Evolutionary conservation across 371 early-diverging fungal species (phyloP), one percentile per base, ranked within the genome.

Genomic region (Lichtheimia ramosa): DNA sequence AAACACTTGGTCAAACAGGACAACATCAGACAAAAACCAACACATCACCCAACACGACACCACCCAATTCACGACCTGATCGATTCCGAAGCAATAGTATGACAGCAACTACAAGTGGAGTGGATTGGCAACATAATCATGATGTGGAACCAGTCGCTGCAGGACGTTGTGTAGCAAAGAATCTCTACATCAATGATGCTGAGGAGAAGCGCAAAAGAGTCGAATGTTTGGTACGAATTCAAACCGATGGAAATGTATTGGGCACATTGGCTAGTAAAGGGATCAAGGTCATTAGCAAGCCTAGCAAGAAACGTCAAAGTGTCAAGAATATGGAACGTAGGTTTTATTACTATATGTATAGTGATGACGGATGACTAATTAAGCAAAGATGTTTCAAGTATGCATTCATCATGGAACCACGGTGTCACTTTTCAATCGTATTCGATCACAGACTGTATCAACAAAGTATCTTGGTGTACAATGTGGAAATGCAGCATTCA

Each of bases 371-470:
- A 10, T 5, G 16, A 18, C 21, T 21, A 16, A 46, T 46, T 5
- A 57, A 8, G 43, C 24, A 20, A 34, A 34, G 34, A 34, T 34
- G 34, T 34, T 34, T 34, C 34, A 62, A 78, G 79, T 92, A 55
- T 90, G 90, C 64, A 89, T 94, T 53, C 89, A 92, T 68, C 89
- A 91, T 58, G 93, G 93, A 13, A 85, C 89, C 13, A 88, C 86
- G 5, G 83, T 92, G 23, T 90, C 92, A 24, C 75, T 92, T 18
- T 92, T 92, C 69, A 92, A 92, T 73, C 84, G 93, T 21, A 83
- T 92, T 56, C 86, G 92, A n/a, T 91, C 92, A 10, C 93, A 92
- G 71, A 92, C 93, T 2, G 92, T 92, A n/a, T 90, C 91, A 5
- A 89, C 88, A 48, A 88, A 88, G 62, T 91, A 89, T 56, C 73